Percentiles rank a stretch among this genome's conserved stretches.
Evolutionary conservation across 1,284 basidiomycete genomes (phyloP).

Genomic region (Neonothopanus nambi): DNA sequence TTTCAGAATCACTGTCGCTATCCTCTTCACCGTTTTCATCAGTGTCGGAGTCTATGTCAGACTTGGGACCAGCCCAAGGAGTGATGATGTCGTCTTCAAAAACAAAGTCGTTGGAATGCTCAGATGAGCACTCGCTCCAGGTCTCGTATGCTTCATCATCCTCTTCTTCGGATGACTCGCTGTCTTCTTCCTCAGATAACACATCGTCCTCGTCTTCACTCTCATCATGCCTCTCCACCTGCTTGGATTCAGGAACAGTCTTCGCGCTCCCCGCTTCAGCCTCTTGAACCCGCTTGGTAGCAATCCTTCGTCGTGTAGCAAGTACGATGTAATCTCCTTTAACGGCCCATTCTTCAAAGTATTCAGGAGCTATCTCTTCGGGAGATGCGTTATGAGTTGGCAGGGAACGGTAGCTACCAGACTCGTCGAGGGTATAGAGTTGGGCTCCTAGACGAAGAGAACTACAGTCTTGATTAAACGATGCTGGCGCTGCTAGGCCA

Average conservation of each 20-base stretch:
- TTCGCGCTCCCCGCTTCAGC: neutral
- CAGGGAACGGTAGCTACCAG: conserved; percentile 15
- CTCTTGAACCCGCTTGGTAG: neutral
- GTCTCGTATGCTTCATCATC: conserved; percentile 25
- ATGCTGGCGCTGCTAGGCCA: conserved; percentile 15
- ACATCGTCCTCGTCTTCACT: neutral
- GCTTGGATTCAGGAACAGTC: neutral
- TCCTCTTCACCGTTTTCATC: neutral
- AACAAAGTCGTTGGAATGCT: neutral
- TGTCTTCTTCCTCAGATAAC: neutral
- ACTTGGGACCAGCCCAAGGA: conserved; percentile 20
- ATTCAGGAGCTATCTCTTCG: neutral
- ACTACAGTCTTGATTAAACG: conserved; percentile 20
- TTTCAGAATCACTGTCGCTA: neutral
- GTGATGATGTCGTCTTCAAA: conserved; percentile 22
- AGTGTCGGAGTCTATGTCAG: neutral
- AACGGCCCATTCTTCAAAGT: conserved; percentile 18
- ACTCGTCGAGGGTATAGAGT: conserved; percentile 20
- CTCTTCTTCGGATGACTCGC: conserved; percentile 5
- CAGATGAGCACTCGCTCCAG: conserved; percentile 25
- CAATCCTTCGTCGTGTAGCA: neutral
- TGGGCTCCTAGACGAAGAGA: conserved; percentile 26
- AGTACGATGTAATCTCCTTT: conserved; percentile 10
- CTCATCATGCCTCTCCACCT: neutral
- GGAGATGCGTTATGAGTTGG: conserved; percentile 1